Evolutionary conservation across 495 filamentous ascomycete genomes (phyloP).

Genomic region (Penicillium odoratum): DNA sequence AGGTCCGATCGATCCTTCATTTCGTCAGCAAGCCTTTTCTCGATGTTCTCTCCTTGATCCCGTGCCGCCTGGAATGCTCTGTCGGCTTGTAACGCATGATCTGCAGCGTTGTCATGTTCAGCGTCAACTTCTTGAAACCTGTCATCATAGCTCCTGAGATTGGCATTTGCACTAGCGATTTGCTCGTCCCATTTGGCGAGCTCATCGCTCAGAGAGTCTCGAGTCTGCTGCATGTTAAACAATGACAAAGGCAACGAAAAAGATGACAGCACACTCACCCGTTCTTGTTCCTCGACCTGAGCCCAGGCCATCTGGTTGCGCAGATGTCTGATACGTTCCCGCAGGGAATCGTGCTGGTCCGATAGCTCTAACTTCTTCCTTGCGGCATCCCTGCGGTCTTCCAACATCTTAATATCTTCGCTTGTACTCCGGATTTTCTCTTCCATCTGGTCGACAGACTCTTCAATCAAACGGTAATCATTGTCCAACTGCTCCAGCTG

Average conservation of each 20-base stretch:
- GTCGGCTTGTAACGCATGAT: conserved; percentile 54
- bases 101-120: conserved; percentile 48
- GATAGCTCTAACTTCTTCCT: conserved; percentile 55
- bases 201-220: conserved; percentile 33
- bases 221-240: conserved; percentile 28
- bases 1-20: conserved; percentile 45
- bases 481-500: conserved; percentile 89
- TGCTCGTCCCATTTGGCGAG: conserved; percentile 36
- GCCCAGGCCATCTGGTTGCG: conserved; percentile 68
- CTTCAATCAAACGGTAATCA: conserved; percentile 80
- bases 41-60: conserved; percentile 41
- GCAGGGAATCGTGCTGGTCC: conserved; percentile 57
- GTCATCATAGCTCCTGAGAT: conserved; percentile 38
- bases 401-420: conserved; percentile 50
- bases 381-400: conserved; percentile 46
- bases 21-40: conserved; percentile 38
- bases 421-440: conserved; percentile 50
- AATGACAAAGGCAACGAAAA: background rate
- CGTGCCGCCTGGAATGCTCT: conserved; percentile 44
- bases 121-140: conserved; percentile 46
- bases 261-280: conserved; percentile 22
- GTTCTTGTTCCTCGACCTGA: conserved; percentile 63
- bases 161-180: conserved; percentile 44
- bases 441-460: conserved; percentile 68
- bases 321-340: conserved; percentile 50